These are phyloP conservation scores for Royoungia palumana DNA, from an alignment of 768 basidiomycete genomes.

Conservation along the genomic window DNA sequence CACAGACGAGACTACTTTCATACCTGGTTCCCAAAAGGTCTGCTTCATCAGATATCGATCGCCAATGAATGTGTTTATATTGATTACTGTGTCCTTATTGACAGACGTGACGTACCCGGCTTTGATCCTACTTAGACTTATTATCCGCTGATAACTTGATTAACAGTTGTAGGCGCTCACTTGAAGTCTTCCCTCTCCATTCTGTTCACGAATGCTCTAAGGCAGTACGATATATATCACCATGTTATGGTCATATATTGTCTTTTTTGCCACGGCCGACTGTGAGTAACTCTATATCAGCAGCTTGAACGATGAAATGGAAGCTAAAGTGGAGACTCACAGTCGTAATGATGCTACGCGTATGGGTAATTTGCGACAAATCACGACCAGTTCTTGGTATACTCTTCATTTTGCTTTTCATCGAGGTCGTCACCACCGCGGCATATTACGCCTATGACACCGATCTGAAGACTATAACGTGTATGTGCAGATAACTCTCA, in stretches of 20 bases:
- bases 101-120: neutral
- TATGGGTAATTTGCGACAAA: too few species aligned
- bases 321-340: neutral
- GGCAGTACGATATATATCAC: neutral
- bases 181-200: too few species aligned
- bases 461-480: too few species aligned
- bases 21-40: neutral
- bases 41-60: neutral
- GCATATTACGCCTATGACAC: too few species aligned
- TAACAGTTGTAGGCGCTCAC: neutral
- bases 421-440: too few species aligned
- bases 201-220: neutral
- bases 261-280: neutral
- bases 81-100: neutral
- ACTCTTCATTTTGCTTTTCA: too few species aligned
- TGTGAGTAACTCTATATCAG: neutral
- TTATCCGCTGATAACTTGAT: neutral
- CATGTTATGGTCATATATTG: neutral
- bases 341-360: too few species aligned
- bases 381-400: too few species aligned
- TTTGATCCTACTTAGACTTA: too few species aligned
- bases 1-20: neutral
- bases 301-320: neutral
- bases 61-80: neutral
- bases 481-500: too few species aligned